phyloP scores from a whole-genome alignment of 352 stramenopile genomes.

The Albugo candida region DNA sequence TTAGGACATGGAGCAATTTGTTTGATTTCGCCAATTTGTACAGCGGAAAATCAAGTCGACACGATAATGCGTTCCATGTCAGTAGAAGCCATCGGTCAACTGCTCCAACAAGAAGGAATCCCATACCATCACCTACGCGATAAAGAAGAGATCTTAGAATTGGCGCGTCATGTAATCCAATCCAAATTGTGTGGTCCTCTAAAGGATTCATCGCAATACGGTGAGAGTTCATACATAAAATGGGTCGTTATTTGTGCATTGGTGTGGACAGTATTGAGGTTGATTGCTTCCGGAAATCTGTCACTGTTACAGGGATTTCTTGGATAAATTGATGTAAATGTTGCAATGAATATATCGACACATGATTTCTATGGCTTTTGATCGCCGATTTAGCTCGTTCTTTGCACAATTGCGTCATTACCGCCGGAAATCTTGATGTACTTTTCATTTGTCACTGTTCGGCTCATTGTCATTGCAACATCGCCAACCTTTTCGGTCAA shows the following conservation, averaged over 20 bases:
- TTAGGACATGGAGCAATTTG: neutral
- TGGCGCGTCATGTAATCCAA: conserved; percentile 35
- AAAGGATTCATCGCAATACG: conserved; percentile 1
- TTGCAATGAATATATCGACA: conserved; percentile 3
- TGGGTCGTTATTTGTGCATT: conserved; percentile 34
- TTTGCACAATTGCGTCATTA: too few relatives aligned
- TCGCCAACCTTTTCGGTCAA: conserved; percentile 54
- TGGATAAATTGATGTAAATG: conserved; percentile 1
- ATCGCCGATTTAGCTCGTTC: too few relatives aligned
- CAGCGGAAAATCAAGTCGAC: conserved; percentile 28
- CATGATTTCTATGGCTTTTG: neutral
- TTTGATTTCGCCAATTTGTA: conserved; percentile 3
- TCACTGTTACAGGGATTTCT: conserved; percentile 9
- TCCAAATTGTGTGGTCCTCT: conserved; percentile 21
- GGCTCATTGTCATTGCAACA: conserved; percentile 48
- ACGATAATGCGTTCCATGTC: conserved; percentile 57
- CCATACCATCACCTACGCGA: conserved; percentile 61
- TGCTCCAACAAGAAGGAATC: conserved; percentile 42
- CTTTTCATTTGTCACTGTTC: too few relatives aligned
- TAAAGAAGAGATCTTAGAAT: conserved; percentile 38
- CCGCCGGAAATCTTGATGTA: too few relatives aligned
- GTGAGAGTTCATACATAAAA: conserved; percentile 25
- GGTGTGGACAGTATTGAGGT: conserved; percentile 36
- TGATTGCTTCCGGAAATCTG: conserved; percentile 14
- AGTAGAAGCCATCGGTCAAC: conserved; percentile 37